Base-by-base conservation (phyloP, 2,329 filamentous ascomycete genomes). In the Fonsecaea pugnacius region DNA sequence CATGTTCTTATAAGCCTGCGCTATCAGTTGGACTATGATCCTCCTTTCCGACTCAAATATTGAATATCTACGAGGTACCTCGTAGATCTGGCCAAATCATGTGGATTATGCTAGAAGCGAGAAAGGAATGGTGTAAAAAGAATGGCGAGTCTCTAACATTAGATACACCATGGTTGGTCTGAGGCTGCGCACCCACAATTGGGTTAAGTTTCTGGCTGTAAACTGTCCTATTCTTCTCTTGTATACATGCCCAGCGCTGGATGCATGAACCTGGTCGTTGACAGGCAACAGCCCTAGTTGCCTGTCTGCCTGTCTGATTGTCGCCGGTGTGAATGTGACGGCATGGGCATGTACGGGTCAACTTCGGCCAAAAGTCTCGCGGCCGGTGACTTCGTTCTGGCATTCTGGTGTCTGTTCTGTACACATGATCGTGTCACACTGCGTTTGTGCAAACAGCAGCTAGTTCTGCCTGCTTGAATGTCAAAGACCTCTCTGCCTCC, bases 381-480 rank as follows among this genome's bases (percentile, higher is more conserved):
- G 53, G 40, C 53, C 33, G 16, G 14, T 38, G 53, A 56, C 53
- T 56, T 53, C 10, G 43, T 48, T 32, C 27, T 53, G 51, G 32
- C 27, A 35, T 53, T 9, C n/a, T 21, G 18, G n/a, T 32, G 18
- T 54, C 18, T 3, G 9, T 18, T 32, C 32, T 30, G 57, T 36
- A 40, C 57, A 52, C 57, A 59, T 59, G 57, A 59, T 59, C 24
- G 30, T 30, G 46, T 59, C 57, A 59, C 46, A 27, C n/a, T 33
- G 30, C 7, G 46, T 18, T 50, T n/a, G 27, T 46, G 55, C 30
- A 40, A 46, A 52, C 43, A 33, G 24, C n/a, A 50, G 32, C 36
- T 30, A 21, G 36, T 14, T 27, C 18, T 59, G 24, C n/a, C 46
- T 59, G 57, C 57, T 32, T 51, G 46, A 50, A 12, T 7, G 55